phyloP scores from a whole-genome alignment of 768 basidiomycete genomes.

The Lactifluus subvellereus region DNA sequence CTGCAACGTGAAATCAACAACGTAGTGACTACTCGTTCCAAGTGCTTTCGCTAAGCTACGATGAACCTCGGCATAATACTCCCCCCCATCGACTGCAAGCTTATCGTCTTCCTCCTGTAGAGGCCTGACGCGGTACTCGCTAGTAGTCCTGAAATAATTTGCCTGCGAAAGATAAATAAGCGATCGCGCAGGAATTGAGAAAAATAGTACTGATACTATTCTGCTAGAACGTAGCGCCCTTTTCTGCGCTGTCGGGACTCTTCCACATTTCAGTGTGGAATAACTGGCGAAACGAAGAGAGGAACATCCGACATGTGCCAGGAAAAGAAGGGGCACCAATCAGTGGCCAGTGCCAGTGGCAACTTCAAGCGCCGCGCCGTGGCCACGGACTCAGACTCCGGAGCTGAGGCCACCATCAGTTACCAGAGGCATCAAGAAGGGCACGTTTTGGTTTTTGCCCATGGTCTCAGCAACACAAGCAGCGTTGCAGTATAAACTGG shows the following conservation, averaged over 20 bases:
- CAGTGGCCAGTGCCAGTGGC: too few relatives aligned
- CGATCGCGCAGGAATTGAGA: not conserved
- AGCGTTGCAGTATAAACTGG: not conserved
- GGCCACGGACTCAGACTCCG: too few relatives aligned
- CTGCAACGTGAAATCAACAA: conserved; percentile 42
- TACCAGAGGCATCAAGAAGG: too few relatives aligned
- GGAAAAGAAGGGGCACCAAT: not conserved
- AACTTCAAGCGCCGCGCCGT: too few relatives aligned
- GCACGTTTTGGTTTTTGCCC: not conserved
- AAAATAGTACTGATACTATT: conserved; percentile 40
- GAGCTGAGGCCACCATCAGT: too few relatives aligned
- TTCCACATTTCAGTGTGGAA: conserved; percentile 47
- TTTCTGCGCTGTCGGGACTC: conserved; percentile 54
- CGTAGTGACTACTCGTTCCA: conserved; percentile 57
- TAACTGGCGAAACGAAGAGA: conserved; percentile 31
- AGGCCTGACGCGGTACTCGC: conserved; percentile 68
- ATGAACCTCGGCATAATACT: conserved; percentile 74
- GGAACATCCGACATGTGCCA: not conserved
- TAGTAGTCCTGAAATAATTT: conserved; percentile 59
- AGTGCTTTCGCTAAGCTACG: conserved; percentile 58
- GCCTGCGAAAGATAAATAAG: conserved; percentile 38
- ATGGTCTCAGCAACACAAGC: not conserved
- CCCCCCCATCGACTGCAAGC: conserved; percentile 73
- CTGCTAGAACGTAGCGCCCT: conserved; percentile 58
- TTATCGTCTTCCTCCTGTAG: conserved; percentile 42